Percentiles rank a stretch among this genome's conserved stretches.
These are phyloP conservation scores for Pythium sp. DNA, from an alignment of 352 stramenopile genomes.

Conservation along the genomic window DNA sequence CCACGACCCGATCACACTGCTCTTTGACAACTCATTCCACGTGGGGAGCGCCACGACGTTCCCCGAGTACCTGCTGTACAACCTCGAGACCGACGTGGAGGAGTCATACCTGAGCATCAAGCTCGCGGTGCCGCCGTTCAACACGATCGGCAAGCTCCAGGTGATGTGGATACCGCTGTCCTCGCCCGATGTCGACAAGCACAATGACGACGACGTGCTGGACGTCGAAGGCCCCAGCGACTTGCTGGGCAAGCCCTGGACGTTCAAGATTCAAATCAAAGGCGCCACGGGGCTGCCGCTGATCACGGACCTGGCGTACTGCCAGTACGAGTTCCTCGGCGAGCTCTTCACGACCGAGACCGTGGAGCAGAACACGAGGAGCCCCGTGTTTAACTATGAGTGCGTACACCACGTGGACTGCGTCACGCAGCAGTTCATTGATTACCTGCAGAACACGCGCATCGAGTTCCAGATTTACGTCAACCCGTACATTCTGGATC, in stretches of 20 bases:
- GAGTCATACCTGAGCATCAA: constrained; percentile 89
- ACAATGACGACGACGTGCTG: constrained; percentile 61
- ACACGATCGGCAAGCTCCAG: constrained; percentile 92
- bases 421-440: constrained; percentile 87
- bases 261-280: constrained; percentile 87
- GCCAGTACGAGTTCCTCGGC: constrained; percentile 92
- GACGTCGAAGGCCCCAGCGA: constrained; percentile 75
- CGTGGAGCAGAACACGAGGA: constrained; percentile 87
- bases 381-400: constrained; percentile 89
- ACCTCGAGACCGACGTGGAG: constrained; percentile 89
- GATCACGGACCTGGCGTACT: constrained; percentile 89
- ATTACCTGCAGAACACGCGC: constrained; percentile 76
- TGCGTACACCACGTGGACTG: constrained; percentile 83
- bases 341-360: constrained; percentile 91
- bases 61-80: constrained; percentile 91
- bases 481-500: constrained; percentile 86
- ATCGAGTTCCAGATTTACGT: constrained; percentile 89
- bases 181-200: constrained; percentile 62
- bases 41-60: constrained; percentile 91
- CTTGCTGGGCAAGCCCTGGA: constrained; percentile 89
- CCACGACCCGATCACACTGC: constrained; percentile 90
- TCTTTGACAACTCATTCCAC: constrained; percentile 94
- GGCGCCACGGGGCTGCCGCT: constrained; percentile 80
- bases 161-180: constrained; percentile 88
- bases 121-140: constrained; percentile 89